These are phyloP conservation scores for Pseudozyma hubeiensis DNA, from an alignment of 1,284 basidiomycete genomes.

Conservation along the genomic window DNA sequence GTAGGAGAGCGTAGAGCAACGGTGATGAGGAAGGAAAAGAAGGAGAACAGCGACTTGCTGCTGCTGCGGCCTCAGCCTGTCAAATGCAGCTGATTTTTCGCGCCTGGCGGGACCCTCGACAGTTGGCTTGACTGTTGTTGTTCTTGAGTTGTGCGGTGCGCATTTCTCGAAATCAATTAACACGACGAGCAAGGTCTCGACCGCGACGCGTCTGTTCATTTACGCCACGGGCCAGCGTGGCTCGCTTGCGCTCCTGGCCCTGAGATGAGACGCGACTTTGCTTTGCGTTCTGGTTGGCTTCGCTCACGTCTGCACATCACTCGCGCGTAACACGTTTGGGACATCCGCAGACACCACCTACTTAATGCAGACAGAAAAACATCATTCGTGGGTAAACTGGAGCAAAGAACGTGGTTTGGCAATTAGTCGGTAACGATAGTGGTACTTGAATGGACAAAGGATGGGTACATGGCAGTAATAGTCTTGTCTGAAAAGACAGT, in stretches of 20 bases:
- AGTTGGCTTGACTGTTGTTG: too few species aligned
- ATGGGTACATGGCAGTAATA: neutral
- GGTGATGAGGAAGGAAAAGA: too few species aligned
- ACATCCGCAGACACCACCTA: neutral
- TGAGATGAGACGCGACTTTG: neutral
- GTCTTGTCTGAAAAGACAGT: neutral
- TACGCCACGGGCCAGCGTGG: constrained; percentile 24
- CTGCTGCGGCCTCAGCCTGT: too few species aligned
- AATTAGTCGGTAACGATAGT: constrained; percentile 5
- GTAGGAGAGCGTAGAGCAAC: too few species aligned
- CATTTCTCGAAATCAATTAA: constrained; percentile 29
- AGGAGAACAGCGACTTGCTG: too few species aligned
- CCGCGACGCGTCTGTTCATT: constrained; percentile 39
- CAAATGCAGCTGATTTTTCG: too few species aligned
- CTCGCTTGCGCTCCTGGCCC: too few species aligned
- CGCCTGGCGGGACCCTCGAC: too few species aligned
- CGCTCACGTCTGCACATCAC: too few species aligned
- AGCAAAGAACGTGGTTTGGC: neutral
- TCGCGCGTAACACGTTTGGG: too few species aligned
- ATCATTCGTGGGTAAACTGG: neutral
- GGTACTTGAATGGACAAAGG: neutral
- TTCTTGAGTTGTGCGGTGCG: too few species aligned
- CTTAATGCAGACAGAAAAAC: neutral
- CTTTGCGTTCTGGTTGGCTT: too few species aligned
- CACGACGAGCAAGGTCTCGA: constrained; percentile 20